These are phyloP conservation scores for Aspergillus incahuasiensis DNA, from an alignment of 495 filamentous ascomycete genomes.

Conservation along the genomic window DNA sequence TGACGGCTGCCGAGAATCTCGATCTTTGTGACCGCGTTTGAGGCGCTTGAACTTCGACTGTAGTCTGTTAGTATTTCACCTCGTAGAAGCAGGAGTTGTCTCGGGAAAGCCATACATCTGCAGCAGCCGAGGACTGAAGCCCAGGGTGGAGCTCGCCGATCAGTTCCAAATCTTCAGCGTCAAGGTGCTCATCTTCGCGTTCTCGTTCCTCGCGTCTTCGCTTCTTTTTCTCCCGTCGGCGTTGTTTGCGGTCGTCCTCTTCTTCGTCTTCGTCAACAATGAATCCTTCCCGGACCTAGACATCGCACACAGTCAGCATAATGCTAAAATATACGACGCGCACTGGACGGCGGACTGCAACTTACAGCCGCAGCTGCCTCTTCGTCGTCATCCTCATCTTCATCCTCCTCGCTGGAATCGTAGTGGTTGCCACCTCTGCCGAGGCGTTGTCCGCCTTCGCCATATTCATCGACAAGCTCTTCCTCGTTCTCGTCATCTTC, in stretches of 20 bases:
- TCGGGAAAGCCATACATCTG: conserved; percentile 50
- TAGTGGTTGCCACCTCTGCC: conserved; percentile 42
- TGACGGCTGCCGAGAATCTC: conserved; percentile 51
- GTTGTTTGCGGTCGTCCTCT: conserved; percentile 57
- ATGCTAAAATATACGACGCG: background rate
- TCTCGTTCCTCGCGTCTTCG: conserved; percentile 66
- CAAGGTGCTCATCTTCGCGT: conserved; percentile 82
- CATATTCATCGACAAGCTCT: conserved; percentile 73
- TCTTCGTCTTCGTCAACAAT: conserved; percentile 94
- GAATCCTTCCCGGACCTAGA: conserved; percentile 84
- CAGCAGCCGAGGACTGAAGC: conserved; percentile 56
- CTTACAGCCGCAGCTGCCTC: conserved; percentile 59
- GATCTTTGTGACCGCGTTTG: conserved; percentile 85
- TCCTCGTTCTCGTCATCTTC: conserved; percentile 90
- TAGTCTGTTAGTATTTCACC: conserved; percentile 7
- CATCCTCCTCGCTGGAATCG: conserved; percentile 93
- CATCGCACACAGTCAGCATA: conserved; percentile 3
- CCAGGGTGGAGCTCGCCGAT: conserved; percentile 75
- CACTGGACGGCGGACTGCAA: background rate
- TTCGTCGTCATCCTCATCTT: conserved; percentile 91
- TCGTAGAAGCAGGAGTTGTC: background rate
- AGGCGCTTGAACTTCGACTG: conserved; percentile 91
- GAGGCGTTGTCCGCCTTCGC: conserved; percentile 55
- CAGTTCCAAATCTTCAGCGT: conserved; percentile 94
- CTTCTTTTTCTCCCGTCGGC: conserved; percentile 63